phyloP scores from a whole-genome alignment of 495 filamentous ascomycete genomes.

The Hamigera avellanea region DNA sequence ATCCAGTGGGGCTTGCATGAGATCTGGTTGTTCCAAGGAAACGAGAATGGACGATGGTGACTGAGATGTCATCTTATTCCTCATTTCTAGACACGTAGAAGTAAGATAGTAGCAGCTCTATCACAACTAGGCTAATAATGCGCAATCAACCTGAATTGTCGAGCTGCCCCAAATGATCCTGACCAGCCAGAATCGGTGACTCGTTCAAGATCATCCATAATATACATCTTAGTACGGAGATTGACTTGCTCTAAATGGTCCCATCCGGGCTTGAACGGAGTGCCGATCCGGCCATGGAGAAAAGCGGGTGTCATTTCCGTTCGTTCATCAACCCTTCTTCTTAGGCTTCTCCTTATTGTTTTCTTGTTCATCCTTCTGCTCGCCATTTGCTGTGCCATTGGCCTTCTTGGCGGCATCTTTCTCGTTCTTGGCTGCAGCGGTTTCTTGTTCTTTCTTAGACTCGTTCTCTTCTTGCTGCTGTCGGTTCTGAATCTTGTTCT shows the following conservation, averaged over 20 bases:
- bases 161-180: not conserved
- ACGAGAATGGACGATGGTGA: too few relatives aligned
- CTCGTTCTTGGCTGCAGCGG: conserved; percentile 43
- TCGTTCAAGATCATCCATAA: conserved; percentile 1
- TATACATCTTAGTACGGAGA: not conserved
- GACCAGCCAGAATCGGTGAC: not conserved
- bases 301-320: not conserved
- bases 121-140: too few relatives aligned
- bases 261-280: not conserved
- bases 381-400: conserved; percentile 45
- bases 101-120: too few relatives aligned
- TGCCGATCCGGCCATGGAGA: too few relatives aligned
- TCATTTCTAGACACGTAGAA: too few relatives aligned
- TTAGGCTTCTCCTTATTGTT: conserved; percentile 46
- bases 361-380: conserved; percentile 56
- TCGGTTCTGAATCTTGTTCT: conserved; percentile 99
- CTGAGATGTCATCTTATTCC: too few relatives aligned
- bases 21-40: too few relatives aligned
- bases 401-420: conserved; percentile 53
- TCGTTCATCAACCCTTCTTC: conserved; percentile 32
- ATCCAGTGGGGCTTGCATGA: too few relatives aligned
- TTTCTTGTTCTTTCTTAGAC: conserved; percentile 59
- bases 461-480: conserved; percentile 96
- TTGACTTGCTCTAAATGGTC: not conserved
- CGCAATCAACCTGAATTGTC: too few relatives aligned